Base-by-base conservation (phyloP, 768 basidiomycete species). In the Trichaptum fuscoviolaceum region DNA sequence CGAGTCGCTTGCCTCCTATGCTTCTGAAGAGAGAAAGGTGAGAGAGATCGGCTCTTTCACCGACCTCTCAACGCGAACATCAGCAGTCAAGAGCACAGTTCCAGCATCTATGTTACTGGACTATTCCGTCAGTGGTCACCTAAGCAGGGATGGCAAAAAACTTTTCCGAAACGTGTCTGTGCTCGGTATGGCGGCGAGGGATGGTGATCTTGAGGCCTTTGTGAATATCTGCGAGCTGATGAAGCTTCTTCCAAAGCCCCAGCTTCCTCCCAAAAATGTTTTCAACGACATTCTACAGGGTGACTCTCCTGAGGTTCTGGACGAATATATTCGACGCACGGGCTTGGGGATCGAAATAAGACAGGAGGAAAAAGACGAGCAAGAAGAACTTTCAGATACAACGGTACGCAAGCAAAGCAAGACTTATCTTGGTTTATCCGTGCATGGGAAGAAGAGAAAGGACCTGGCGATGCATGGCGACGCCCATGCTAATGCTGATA, bases 391-490 rank as follows among this genome's bases (percentile, higher is more conserved):
- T 57, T 79, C 80, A 68, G 80, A 81, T 68, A 68, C 73, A 64
- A 79, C 81, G 70, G 79, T 75, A 70, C 30, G 8, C 30, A 25
- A 15, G 35, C 63, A 63, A 23, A 58, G 35, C 62, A 71, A 70
- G 62, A 60, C 82, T 0, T 89, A 88, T 69, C 82, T 87, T 20
- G 87, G 87, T 0, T 77, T 89, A 57, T 82, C 82, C 65, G 84
- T 88, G 24, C 84, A 87, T 66, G 87, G 86, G n/a, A 86, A 85
- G 77, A 87, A 88, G 70, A 78, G 84, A 2, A 77, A 78, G 18
- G 85, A 87, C 69, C 77, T 87, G 9, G 83, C 83, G 0, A 76
- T 71, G 63, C 81, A 78, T 70, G 81, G 82, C 63, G 85, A 87
- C 69, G 84, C 84, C 0, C 78, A 83, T 66, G 81, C 80, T 1